Conservation (phyloP, 208 protist genomes). For the Kentomonas sorsogonicus region DNA sequence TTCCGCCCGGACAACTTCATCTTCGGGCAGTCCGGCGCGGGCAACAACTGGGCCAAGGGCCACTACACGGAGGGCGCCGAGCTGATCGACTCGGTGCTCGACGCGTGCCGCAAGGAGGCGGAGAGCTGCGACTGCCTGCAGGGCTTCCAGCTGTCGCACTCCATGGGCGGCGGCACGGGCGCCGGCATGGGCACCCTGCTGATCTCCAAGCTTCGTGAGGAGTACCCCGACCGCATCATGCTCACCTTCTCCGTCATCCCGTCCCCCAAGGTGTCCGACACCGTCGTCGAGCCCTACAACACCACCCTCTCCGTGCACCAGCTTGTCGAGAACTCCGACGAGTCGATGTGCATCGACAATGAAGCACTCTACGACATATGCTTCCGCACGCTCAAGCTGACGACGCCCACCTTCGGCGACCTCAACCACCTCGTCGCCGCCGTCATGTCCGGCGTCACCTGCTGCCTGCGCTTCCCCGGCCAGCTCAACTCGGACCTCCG, state of each 20-base stretch:
- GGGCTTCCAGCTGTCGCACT: slow-evolving; percentile 98
- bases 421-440: slow-evolving; percentile 94
- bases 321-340: slow-evolving; percentile 97
- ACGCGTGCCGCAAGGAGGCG: slow-evolving; percentile 97
- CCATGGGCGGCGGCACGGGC: slow-evolving; percentile 98
- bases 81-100: slow-evolving; percentile 96
- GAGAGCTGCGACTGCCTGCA: slow-evolving; percentile 98
- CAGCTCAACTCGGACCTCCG: slow-evolving; percentile 96
- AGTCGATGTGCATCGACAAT: slow-evolving; percentile 98
- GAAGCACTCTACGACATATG: slow-evolving; percentile 99
- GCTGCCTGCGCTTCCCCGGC: slow-evolving; percentile 96
- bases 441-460: slow-evolving; percentile 94
- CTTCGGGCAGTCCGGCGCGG: slow-evolving; percentile 96
- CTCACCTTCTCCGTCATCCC: slow-evolving; percentile 98
- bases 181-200: slow-evolving; percentile 96
- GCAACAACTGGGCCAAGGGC: slow-evolving; percentile 99
- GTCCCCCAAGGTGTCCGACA: slow-evolving; percentile 96
- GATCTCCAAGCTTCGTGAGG: slow-evolving; percentile 97
- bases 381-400: slow-evolving; percentile 96
- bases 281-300: slow-evolving; percentile 98
- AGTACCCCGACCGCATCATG: slow-evolving; percentile 99
- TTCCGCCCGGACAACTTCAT: slow-evolving; percentile 97
- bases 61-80: slow-evolving; percentile 99
- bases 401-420: slow-evolving; percentile 95
- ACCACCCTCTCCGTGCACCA: slow-evolving; percentile 96